Evolutionary conservation across 768 basidiomycete species (phyloP).

Genomic region (Paxillus ammoniavirescens): DNA sequence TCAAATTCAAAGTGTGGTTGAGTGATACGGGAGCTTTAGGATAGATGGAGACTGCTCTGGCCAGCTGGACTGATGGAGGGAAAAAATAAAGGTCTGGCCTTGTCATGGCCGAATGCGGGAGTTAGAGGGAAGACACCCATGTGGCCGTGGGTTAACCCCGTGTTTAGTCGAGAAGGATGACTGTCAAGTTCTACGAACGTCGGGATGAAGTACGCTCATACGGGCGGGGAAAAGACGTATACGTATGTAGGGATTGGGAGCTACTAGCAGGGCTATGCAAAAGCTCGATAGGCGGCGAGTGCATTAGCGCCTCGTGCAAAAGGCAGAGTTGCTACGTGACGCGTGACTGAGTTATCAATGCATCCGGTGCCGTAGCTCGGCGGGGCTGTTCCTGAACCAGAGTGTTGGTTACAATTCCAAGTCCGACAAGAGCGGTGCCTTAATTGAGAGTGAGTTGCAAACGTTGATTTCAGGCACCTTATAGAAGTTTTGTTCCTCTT

Average conservation of each 20-base stretch:
- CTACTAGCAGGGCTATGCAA: too few species aligned
- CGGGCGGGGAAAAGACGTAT: too few species aligned
- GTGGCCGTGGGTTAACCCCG: neutral
- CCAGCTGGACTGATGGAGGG: neutral
- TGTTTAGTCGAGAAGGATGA: neutral
- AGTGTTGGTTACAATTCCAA: constrained; percentile 2
- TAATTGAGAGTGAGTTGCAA: constrained; percentile 31
- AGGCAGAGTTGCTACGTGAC: constrained; percentile 21
- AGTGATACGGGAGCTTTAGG: neutral
- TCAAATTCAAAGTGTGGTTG: neutral
- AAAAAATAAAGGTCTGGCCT: neutral
- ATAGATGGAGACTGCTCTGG: neutral
- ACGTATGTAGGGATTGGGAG: neutral
- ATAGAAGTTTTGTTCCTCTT: constrained; percentile 35
- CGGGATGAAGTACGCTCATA: neutral
- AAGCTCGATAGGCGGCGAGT: too few species aligned
- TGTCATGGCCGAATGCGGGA: neutral
- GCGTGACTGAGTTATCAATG: constrained; percentile 9
- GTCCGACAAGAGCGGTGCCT: constrained; percentile 34
- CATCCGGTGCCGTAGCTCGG: constrained; percentile 36
- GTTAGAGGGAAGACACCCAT: constrained; percentile 1
- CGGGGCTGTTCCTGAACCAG: constrained; percentile 34
- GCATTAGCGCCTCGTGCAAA: too few species aligned
- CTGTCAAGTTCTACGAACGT: neutral
- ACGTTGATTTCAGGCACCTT: constrained; percentile 34